These are phyloP conservation scores for Pythium myriotylum DNA, from an alignment of 352 stramenopile species.

Conservation along the genomic window DNA sequence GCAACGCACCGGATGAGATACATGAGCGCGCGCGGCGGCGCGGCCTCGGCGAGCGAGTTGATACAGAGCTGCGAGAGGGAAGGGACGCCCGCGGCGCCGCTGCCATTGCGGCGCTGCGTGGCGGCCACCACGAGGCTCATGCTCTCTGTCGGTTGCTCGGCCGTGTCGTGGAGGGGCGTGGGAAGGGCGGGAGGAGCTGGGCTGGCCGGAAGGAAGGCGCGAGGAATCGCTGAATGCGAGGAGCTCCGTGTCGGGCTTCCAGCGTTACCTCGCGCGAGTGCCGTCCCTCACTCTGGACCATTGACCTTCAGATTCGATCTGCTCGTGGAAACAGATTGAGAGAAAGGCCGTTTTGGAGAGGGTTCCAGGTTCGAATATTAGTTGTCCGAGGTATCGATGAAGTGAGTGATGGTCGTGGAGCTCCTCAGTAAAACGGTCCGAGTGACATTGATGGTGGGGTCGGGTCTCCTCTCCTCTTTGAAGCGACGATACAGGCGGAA, in stretches of 20 bases:
- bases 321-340: not conserved
- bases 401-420: slow-evolving; percentile 26
- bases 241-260: slow-evolving; percentile 14
- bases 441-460: slow-evolving; percentile 2
- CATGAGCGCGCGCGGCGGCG: slow-evolving; percentile 59
- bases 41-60: slow-evolving; percentile 50
- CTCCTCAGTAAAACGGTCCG: slow-evolving; percentile 2
- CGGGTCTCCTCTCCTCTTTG: not conserved
- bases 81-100: slow-evolving; percentile 30
- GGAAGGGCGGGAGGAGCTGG: too few species aligned
- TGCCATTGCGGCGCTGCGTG: not conserved
- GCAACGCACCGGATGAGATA: slow-evolving; percentile 62
- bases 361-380: slow-evolving; percentile 1
- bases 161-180: too few species aligned
- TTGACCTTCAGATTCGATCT: slow-evolving; percentile 10
- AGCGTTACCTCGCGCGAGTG: slow-evolving; percentile 21
- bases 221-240: slow-evolving; percentile 6
- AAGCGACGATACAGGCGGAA: not conserved
- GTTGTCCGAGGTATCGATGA: slow-evolving; percentile 8
- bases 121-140: slow-evolving; percentile 14
- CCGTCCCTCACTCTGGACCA: slow-evolving; percentile 17
- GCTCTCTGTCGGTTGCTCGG: not conserved
- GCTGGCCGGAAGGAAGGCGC: too few species aligned
- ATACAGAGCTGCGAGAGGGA: slow-evolving; percentile 69
- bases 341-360: not conserved